Evolutionary conservation across 2,329 filamentous ascomycete genomes (phyloP).

Genomic region (Monilinia fructigena): DNA sequence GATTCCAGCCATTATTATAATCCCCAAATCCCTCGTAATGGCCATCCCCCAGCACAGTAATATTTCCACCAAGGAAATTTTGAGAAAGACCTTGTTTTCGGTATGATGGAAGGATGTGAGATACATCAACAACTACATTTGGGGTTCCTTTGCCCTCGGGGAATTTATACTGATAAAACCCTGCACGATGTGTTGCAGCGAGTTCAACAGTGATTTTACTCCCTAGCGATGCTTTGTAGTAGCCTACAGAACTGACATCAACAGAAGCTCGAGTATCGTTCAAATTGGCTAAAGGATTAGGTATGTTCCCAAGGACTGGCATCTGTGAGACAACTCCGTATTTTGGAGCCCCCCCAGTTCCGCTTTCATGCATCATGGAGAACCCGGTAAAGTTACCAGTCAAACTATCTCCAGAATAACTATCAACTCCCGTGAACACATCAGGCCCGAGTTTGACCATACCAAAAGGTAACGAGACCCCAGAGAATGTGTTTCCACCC

Average conservation of each 20-base stretch:
- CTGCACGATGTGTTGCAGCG: conserved; percentile 54
- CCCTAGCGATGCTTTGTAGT: conserved; percentile 56
- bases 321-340: conserved; percentile 64
- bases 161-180: conserved; percentile 60
- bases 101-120: conserved; percentile 61
- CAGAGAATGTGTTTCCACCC: conserved; percentile 27
- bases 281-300: conserved; percentile 54
- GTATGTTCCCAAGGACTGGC: conserved; percentile 50
- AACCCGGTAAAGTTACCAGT: conserved; percentile 57
- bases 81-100: conserved; percentile 59
- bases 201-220: conserved; percentile 58
- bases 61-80: conserved; percentile 57
- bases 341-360: conserved; percentile 67
- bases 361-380: conserved; percentile 63
- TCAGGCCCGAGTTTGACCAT: conserved; percentile 29
- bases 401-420: conserved; percentile 52
- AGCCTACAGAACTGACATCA: conserved; percentile 56
- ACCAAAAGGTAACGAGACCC: conserved; percentile 27
- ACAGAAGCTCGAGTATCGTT: conserved; percentile 52
- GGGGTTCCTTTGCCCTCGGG: conserved; percentile 42
- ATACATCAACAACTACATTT: conserved; percentile 59
- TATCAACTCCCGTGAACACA: conserved; percentile 45
- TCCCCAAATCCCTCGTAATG: conserved; percentile 60
- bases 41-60: conserved; percentile 50
- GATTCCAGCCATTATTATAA: conserved; percentile 68